Base-by-base conservation (phyloP, 2,329 filamentous ascomycete species). In the Verticillium nubilum region DNA sequence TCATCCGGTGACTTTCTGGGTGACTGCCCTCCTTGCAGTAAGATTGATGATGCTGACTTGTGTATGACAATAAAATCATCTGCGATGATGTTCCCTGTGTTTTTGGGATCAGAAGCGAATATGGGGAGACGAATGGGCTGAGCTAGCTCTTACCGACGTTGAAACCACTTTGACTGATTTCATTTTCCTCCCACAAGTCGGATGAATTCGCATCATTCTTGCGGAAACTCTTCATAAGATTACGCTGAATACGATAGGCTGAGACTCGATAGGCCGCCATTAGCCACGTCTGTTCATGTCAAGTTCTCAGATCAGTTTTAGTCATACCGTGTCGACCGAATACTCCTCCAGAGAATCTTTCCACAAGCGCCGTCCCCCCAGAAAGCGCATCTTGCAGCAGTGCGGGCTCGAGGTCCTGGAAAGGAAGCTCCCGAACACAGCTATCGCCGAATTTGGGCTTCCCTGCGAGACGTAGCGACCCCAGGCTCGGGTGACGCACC, bases 31-130 rank as follows among this genome's bases (percentile, higher is more conserved):
- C 61, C 61, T 10, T 59, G 58, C 26, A 64, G 47, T 23, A 59
- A 27, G 54, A 64, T 15, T 1, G 25, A 31, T 1, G 27, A 17
- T 7, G 61, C 10, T 5, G 59, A 42, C 47, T 63, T 63, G 15
- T 61, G 42, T 10, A 60, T 23, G 2, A 63, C 58, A n/a, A 63
- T 28, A n/a, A 64, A 64, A 52, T 63, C 58, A n/a, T 63, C 58
- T 13, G 62, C 57, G n/a, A 63, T 9, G 9, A 58, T 56, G 6
- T 54, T 59, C 17, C 62, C 62, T 64, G 5, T 0, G 4, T 19
- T 19, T n/a, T 5, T 13, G 5, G 9, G 10, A 1, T 27, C 17
- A 54, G 28, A 3, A 27, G 31, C 13, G 7, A 26, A n/a, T 25
- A 6, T 17, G 9, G 6, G 5, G 17, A 9, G 9, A 23, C 12